Percentiles rank a stretch among this genome's conserved stretches.
These are phyloP conservation scores for Colletotrichum gloeosporioides DNA, from an alignment of 2,329 filamentous ascomycete genomes.

Conservation along the genomic window DNA sequence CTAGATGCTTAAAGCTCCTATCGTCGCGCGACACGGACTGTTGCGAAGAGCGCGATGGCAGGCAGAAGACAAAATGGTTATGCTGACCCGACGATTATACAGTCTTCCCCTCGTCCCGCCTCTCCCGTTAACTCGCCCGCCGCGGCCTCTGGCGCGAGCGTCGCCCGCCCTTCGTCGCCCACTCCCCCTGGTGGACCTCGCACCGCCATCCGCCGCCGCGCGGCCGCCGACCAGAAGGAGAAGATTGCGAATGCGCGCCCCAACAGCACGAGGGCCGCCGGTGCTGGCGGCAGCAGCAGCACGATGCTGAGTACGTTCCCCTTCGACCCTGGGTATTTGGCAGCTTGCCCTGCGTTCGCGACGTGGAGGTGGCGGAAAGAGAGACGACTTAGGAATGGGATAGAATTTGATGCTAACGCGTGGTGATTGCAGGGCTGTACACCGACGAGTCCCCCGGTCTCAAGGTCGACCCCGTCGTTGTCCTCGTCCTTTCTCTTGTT, in stretches of 20 bases:
- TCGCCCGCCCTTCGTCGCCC: conserved; percentile 82
- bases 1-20: background rate
- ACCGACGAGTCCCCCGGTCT: conserved; percentile 97
- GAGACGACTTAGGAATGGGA: no score
- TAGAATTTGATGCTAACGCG: conserved; percentile 28
- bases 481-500: conserved; percentile 92
- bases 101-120: conserved; percentile 66
- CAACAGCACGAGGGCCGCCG: conserved; percentile 89
- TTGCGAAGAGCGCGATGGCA: background rate
- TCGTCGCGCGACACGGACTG: background rate
- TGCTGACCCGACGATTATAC: background rate
- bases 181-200: conserved; percentile 92
- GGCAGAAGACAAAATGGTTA: background rate
- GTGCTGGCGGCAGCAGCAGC: conserved; percentile 93
- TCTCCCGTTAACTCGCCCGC: conserved; percentile 63
- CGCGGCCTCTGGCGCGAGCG: conserved; percentile 70
- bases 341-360: background rate
- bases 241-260: conserved; percentile 94
- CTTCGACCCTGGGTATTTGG: background rate
- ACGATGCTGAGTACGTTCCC: conserved; percentile 90
- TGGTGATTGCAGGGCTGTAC: conserved; percentile 74
- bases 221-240: conserved; percentile 96
- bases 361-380: background rate
- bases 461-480: conserved; percentile 97
- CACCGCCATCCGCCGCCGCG: conserved; percentile 92